These are phyloP conservation scores for Plasmodium yoelii DNA, from an alignment of 169 alveolate species.

Conservation along the genomic window DNA sequence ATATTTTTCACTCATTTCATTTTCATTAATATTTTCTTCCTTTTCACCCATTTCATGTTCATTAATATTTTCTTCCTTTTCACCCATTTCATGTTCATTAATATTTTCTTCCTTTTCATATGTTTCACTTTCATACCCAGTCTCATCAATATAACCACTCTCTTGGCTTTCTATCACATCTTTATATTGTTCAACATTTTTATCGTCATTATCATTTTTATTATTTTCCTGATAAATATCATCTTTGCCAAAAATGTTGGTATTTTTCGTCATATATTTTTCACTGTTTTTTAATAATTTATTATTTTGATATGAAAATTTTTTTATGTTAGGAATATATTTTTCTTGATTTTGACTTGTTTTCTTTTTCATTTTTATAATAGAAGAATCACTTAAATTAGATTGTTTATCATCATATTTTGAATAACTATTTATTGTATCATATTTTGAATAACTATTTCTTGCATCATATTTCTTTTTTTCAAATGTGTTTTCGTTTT, in stretches of 20 bases:
- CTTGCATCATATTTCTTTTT: too few relatives aligned
- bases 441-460: too few relatives aligned
- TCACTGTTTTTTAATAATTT: too few relatives aligned
- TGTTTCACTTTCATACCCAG: not conserved
- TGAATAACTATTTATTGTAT: too few relatives aligned
- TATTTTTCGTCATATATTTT: too few relatives aligned
- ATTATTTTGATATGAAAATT: too few relatives aligned
- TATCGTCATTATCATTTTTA: not conserved
- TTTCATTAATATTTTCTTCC: too few relatives aligned
- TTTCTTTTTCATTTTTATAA: not conserved
- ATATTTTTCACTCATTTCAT: not conserved
- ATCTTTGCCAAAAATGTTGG: too few relatives aligned
- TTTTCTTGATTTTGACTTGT: too few relatives aligned
- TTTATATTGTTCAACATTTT: not conserved
- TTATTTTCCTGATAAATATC: not conserved
- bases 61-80: not conserved
- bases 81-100: too few relatives aligned
- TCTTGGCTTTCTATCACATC: not conserved
- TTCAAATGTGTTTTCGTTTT: not conserved
- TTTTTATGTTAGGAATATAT: too few relatives aligned
- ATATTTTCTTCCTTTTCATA: not conserved
- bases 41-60: not conserved
- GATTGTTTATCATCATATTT: not conserved
- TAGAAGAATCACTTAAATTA: constrained; percentile 18
- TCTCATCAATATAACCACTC: not conserved